Conservation (phyloP, 371 early-diverging fungal species). For the Capillidium rhysosporum region DNA sequence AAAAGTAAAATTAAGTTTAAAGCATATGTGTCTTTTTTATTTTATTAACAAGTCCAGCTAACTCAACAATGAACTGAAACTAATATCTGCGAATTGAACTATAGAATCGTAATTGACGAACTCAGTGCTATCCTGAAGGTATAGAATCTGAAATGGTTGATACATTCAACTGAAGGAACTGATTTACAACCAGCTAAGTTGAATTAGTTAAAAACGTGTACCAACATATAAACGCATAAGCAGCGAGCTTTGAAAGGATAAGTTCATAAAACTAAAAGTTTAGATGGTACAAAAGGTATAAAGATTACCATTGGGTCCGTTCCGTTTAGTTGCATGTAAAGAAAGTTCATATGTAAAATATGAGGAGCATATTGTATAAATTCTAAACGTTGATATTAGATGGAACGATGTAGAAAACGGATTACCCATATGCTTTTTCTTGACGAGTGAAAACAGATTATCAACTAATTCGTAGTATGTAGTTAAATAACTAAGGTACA, state of each 20-base stretch:
- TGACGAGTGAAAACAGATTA: constrained; percentile 47
- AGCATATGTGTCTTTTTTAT: too few species aligned
- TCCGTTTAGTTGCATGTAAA: constrained; percentile 63
- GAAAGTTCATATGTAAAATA: constrained; percentile 71
- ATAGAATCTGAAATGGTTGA: too few species aligned
- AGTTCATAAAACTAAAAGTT: constrained; percentile 43
- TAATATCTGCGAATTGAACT: too few species aligned
- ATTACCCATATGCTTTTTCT: constrained; percentile 40
- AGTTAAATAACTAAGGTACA: constrained; percentile 67
- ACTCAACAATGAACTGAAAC: too few species aligned
- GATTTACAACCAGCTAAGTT: too few species aligned
- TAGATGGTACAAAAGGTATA: background rate
- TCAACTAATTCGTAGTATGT: constrained; percentile 73
- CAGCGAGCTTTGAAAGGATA: constrained; percentile 59
- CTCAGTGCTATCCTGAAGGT: too few species aligned
- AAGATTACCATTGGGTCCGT: constrained; percentile 53
- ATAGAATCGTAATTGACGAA: too few species aligned
- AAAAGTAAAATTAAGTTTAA: too few species aligned
- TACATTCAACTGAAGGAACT: too few species aligned
- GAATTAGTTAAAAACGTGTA: constrained; percentile 75
- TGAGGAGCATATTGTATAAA: constrained; percentile 67
- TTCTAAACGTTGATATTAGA: constrained; percentile 14
- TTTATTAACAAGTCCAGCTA: too few species aligned
- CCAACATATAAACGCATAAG: constrained; percentile 81
- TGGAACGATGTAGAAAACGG: background rate